phyloP scores from a whole-genome alignment of 2,329 filamentous ascomycete species.

The Sporothrix globosa region DNA sequence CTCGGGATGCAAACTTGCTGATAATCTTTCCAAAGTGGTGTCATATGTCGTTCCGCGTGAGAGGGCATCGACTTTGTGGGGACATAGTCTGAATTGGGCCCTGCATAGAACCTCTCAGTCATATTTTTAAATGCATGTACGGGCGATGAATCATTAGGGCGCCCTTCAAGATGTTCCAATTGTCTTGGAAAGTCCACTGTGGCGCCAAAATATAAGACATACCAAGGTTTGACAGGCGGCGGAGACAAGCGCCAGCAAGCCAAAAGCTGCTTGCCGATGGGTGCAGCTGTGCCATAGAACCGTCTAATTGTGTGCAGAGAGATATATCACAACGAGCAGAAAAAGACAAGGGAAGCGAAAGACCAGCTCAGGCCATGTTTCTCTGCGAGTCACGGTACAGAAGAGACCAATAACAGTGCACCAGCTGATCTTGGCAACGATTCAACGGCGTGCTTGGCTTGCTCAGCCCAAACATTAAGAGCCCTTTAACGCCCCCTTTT shows the following conservation, averaged over 20 bases:
- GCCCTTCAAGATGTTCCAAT: not conserved
- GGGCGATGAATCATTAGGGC: slow-evolving; percentile 2
- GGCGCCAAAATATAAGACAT: not conserved
- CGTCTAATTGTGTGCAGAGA: not conserved
- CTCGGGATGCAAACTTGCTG: not conserved
- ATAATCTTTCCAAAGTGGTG: not conserved
- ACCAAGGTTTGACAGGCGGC: not conserved
- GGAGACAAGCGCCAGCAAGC: not conserved
- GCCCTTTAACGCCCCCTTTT: not conserved
- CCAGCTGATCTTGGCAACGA: slow-evolving; percentile 20
- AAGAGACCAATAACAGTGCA: not conserved
- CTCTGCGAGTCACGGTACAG: not conserved
- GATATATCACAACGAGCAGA: not conserved
- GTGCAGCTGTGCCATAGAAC: not conserved
- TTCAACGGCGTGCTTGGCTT: slow-evolving; percentile 15
- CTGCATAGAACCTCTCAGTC: too few species aligned
- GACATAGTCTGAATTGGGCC: too few species aligned
- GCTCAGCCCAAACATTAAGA: not conserved
- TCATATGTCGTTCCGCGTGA: not conserved
- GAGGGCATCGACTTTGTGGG: not conserved
- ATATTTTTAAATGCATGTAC: too few species aligned
- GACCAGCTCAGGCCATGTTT: not conserved
- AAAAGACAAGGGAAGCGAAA: not conserved
- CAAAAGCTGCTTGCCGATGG: not conserved
- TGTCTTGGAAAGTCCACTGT: slow-evolving; percentile 20